Conservation (phyloP, 345 rosid genomes). For the Citrus medica region DNA sequence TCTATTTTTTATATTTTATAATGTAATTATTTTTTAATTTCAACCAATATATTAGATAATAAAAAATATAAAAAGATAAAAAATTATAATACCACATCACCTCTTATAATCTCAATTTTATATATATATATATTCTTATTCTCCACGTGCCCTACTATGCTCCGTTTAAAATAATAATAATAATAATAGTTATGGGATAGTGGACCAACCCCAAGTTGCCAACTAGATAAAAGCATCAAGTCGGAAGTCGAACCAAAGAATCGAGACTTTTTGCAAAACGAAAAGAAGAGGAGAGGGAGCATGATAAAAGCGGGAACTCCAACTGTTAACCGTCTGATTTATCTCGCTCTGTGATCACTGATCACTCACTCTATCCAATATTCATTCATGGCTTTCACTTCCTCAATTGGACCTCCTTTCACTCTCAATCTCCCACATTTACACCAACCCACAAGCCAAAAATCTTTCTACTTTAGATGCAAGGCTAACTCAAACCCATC, state of each 20-base stretch:
- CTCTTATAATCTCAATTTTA: too few relatives aligned
- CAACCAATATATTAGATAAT: too few relatives aligned
- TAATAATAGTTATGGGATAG: too few relatives aligned
- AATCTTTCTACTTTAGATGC: constrained; percentile 1
- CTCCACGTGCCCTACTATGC: too few relatives aligned
- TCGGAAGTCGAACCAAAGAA: background rate
- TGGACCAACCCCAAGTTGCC: background rate
- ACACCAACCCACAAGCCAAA: constrained; percentile 18
- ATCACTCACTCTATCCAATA: background rate
- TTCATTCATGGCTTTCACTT: constrained; percentile 34
- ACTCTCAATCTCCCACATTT: constrained; percentile 18
- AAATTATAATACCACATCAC: too few relatives aligned
- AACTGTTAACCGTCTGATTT: constrained; percentile 21
- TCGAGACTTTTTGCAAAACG: background rate
- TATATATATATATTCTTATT: too few relatives aligned
- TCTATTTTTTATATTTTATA: too few relatives aligned
- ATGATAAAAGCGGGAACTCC: constrained; percentile 20
- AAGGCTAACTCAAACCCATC: constrained; percentile 12
- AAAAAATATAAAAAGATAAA: too few relatives aligned
- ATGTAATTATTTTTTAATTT: too few relatives aligned
- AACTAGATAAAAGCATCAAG: too few relatives aligned
- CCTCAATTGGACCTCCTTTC: constrained; percentile 16
- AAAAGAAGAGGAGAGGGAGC: background rate
- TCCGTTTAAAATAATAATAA: too few relatives aligned
- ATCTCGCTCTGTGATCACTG: background rate